A percentile compares a stretch with the other conserved stretches of the same genome.
Evolutionary conservation across 768 basidiomycete genomes (phyloP).

Genomic region (Russula griseocarnosa): DNA sequence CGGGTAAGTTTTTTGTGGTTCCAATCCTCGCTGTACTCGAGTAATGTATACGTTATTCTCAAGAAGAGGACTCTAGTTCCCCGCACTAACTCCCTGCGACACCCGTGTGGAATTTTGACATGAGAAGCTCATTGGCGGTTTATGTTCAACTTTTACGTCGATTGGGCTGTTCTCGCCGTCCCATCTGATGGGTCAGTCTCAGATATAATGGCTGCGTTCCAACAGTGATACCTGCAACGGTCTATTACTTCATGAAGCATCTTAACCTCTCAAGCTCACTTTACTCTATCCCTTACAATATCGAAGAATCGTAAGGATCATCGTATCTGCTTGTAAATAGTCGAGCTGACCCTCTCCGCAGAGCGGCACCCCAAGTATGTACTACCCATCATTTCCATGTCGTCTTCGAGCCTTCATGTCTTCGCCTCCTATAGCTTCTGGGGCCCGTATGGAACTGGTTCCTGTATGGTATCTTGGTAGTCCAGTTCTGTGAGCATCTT

Average conservation of each 20-base stretch:
- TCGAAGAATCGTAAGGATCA: background rate
- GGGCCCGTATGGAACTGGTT: slow-evolving; percentile 30
- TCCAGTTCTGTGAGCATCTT: slow-evolving; percentile 34
- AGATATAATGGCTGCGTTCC: no score
- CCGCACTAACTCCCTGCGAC: no score
- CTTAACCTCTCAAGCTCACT: no score
- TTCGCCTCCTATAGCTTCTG: background rate
- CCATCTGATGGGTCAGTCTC: background rate
- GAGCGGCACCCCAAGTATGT: slow-evolving; percentile 5
- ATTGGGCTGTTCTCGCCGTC: background rate
- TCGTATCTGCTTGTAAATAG: background rate
- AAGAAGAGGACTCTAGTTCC: no score
- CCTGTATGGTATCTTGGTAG: slow-evolving; percentile 32
- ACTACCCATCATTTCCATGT: no score
- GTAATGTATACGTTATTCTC: no score
- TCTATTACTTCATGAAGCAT: no score
- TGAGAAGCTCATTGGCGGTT: background rate
- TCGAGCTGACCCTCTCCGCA: background rate
- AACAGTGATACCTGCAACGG: no score
- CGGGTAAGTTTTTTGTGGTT: no score
- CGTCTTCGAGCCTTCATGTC: background rate
- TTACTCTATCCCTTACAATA: background rate
- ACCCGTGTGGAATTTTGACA: background rate
- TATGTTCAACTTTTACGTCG: background rate
- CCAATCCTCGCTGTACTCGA: no score